These are phyloP conservation scores for Chenopodium suecicum DNA, from an alignment of 148 eudicot species.

Conservation along the genomic window DNA sequence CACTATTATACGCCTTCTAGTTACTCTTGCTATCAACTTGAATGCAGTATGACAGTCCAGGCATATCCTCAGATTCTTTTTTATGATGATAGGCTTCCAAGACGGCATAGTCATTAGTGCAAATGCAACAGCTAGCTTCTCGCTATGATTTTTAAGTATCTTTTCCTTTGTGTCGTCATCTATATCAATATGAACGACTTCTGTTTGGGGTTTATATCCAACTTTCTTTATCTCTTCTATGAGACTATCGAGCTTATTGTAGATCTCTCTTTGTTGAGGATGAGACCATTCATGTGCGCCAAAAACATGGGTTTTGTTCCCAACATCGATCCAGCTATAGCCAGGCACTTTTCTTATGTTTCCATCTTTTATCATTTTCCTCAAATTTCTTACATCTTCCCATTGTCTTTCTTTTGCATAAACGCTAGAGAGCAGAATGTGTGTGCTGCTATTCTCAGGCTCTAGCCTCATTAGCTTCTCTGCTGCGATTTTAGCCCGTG, in stretches of 20 bases:
- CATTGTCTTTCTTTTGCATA: slow-evolving; percentile 50
- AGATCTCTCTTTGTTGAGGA: slow-evolving; percentile 32
- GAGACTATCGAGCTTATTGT: slow-evolving; percentile 39
- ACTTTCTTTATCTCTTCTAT: slow-evolving; percentile 34
- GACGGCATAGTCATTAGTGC: slow-evolving; percentile 35
- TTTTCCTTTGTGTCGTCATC: slow-evolving; percentile 40
- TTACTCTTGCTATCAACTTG: slow-evolving; percentile 44
- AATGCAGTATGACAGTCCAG: slow-evolving; percentile 48
- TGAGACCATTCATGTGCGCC: slow-evolving; percentile 50
- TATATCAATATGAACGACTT: slow-evolving; percentile 37
- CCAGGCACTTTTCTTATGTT: slow-evolving; percentile 52
- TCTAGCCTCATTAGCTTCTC: slow-evolving; percentile 41
- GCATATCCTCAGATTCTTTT: slow-evolving; percentile 50
- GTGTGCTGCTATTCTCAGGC: slow-evolving; percentile 45
- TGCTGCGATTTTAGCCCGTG: slow-evolving; percentile 44
- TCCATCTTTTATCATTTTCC: slow-evolving; percentile 46
- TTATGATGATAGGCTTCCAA: slow-evolving; percentile 49
- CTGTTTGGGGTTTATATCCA: slow-evolving; percentile 42
- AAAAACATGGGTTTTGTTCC: slow-evolving; percentile 48
- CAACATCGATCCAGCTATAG: slow-evolving; percentile 55
- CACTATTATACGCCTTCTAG: slow-evolving; percentile 41
- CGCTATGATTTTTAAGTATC: slow-evolving; percentile 44
- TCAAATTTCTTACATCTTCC: slow-evolving; percentile 39
- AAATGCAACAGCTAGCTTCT: slow-evolving; percentile 48
- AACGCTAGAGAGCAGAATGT: slow-evolving; percentile 45